These are phyloP conservation scores for Pistacia integerrima DNA, from an alignment of 345 rosid genomes.

Conservation along the genomic window DNA sequence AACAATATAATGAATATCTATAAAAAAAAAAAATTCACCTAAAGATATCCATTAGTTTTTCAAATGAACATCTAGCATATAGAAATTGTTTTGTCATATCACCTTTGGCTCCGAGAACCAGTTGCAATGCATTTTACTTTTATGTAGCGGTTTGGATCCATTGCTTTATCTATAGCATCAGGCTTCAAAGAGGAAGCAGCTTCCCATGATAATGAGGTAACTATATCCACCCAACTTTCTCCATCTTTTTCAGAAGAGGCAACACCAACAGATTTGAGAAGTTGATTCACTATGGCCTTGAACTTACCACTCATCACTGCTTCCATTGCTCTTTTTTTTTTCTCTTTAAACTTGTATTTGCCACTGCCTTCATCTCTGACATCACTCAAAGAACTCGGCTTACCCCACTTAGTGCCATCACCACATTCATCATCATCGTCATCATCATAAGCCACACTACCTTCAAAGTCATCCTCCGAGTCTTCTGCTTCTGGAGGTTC, in stretches of 20 bases:
- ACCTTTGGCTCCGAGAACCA: constrained; percentile 80
- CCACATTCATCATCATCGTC: constrained; percentile 76
- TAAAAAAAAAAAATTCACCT: neutral
- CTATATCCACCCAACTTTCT: constrained; percentile 72
- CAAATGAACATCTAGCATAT: neutral
- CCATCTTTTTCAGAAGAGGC: constrained; percentile 36
- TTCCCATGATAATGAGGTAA: constrained; percentile 80
- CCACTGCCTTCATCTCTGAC: constrained; percentile 40
- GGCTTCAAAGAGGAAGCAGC: constrained; percentile 82
- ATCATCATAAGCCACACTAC: constrained; percentile 51
- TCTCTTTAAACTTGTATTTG: constrained; percentile 54
- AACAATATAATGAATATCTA: neutral
- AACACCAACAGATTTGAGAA: constrained; percentile 58
- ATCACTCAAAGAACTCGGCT: constrained; percentile 56
- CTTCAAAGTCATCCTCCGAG: constrained; percentile 59
- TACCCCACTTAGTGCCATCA: constrained; percentile 66
- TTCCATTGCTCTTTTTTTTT: constrained; percentile 55
- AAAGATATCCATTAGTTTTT: constrained; percentile 3
- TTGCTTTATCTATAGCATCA: constrained; percentile 51
- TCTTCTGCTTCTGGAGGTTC: constrained; percentile 87
- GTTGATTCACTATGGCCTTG: constrained; percentile 59
- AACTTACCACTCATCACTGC: constrained; percentile 73
- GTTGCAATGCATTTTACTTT: constrained; percentile 95
- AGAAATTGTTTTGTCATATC: constrained; percentile 12
- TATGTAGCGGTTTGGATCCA: constrained; percentile 60